These are phyloP conservation scores for Aspergillus coremiiformis DNA, from an alignment of 495 filamentous ascomycete species.

Conservation along the genomic window DNA sequence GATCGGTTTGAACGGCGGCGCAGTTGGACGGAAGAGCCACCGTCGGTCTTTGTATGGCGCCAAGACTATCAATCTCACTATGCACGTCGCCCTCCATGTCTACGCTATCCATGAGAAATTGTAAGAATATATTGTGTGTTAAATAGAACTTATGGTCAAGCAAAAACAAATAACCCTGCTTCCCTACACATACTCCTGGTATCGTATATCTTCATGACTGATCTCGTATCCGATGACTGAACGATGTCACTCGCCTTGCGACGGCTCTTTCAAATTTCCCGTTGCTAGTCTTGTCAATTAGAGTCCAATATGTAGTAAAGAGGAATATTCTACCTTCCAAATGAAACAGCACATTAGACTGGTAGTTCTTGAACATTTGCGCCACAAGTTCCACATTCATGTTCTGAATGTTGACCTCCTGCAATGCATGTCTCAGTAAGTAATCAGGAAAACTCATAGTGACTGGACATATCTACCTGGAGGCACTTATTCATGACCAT, in stretches of 20 bases:
- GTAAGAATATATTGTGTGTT: too few species aligned
- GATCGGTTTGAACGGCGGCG: constrained; percentile 7
- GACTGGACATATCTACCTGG: constrained; percentile 48
- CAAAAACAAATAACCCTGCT: neutral
- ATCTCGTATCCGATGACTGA: neutral
- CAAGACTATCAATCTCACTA: constrained; percentile 10
- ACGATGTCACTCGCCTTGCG: constrained; percentile 28
- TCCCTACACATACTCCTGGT: neutral
- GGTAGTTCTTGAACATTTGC: constrained; percentile 99
- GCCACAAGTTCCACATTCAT: constrained; percentile 97
- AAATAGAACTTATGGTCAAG: neutral
- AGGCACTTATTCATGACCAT: constrained; percentile 87
- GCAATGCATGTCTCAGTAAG: neutral
- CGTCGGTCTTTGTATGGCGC: constrained; percentile 15
- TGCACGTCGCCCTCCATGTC: neutral
- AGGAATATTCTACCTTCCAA: constrained; percentile 66
- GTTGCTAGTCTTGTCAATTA: constrained; percentile 51
- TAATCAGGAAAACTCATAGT: neutral
- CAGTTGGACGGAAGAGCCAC: constrained; percentile 12
- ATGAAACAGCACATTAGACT: constrained; percentile 95
- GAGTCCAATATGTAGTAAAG: neutral
- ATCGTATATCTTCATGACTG: neutral
- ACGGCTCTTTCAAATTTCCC: constrained; percentile 75
- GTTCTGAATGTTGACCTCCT: constrained; percentile 97
- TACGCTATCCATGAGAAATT: neutral